Percentiles rank a stretch among this genome's conserved stretches.
Conservation (phyloP, 192 early-diverging fungal species). For the Mortierella hygrophila region DNA sequence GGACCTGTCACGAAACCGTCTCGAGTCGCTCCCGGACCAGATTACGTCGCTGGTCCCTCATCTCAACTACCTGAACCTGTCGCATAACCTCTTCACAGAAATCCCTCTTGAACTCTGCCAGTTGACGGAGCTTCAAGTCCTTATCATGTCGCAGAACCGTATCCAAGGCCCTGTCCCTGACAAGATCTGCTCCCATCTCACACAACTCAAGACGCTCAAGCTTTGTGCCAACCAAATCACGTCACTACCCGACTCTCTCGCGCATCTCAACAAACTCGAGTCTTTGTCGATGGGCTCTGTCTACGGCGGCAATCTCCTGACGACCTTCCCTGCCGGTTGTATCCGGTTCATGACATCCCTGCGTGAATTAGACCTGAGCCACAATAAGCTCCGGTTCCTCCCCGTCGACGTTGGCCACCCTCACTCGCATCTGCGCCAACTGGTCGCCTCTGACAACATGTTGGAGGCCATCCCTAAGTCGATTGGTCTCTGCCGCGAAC, state of each 20-base stretch:
- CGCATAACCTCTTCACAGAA: constrained; percentile 61
- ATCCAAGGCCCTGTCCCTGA: constrained; percentile 57
- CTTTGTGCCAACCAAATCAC: constrained; percentile 62
- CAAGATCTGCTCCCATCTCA: constrained; percentile 52
- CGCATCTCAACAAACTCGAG: constrained; percentile 55
- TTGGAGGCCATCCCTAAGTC: constrained; percentile 64
- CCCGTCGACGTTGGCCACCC: constrained; percentile 60
- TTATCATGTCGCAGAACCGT: constrained; percentile 65
- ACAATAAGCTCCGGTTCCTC: constrained; percentile 60
- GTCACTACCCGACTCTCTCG: constrained; percentile 45
- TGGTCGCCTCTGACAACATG: constrained; percentile 61
- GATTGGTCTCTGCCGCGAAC: constrained; percentile 58
- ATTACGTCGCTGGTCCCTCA: constrained; percentile 46
- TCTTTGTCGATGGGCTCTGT: constrained; percentile 64
- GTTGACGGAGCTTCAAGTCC: constrained; percentile 56
- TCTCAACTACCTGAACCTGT: constrained; percentile 59
- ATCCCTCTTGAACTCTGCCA: constrained; percentile 62
- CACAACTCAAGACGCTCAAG: constrained; percentile 54
- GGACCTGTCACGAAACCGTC: constrained; percentile 66
- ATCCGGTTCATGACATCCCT: constrained; percentile 58
- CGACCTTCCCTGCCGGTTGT: constrained; percentile 50
- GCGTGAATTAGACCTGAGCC: constrained; percentile 65
- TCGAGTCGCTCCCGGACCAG: constrained; percentile 55
- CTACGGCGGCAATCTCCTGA: constrained; percentile 63
- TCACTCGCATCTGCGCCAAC: constrained; percentile 47